A percentile compares a stretch with the other conserved stretches of the same genome.
Conservation (phyloP, 108 stramenopile species). For the Nannochloropsis salina region DNA sequence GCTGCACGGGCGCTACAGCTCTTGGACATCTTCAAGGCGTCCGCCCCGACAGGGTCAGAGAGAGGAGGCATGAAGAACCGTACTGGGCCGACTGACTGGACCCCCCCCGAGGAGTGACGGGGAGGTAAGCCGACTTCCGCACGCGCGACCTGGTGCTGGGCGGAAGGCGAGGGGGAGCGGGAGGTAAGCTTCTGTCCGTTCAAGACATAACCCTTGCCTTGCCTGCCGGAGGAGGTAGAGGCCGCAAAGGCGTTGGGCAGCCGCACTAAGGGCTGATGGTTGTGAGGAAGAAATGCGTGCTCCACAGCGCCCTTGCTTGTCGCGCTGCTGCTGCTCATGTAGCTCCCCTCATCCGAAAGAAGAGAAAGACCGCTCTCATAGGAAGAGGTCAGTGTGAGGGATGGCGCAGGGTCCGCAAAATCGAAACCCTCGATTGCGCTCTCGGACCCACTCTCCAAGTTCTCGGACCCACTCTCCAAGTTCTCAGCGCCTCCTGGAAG, state of each 20-base stretch:
- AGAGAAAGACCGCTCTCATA: neutral
- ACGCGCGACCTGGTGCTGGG: no score
- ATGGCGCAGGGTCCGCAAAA: conserved; percentile 7
- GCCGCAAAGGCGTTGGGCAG: no score
- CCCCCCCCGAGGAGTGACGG: no score
- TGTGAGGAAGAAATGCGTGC: no score
- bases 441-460: neutral
- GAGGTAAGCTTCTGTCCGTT: no score
- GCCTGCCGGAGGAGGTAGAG: no score
- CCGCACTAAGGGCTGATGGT: no score
- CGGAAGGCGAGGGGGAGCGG: no score
- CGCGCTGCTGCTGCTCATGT: neutral
- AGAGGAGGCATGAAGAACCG: conserved; percentile 1
- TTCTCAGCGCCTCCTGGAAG: no score
- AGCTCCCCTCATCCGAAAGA: neutral
- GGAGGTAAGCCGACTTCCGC: no score
- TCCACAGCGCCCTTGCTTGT: neutral
- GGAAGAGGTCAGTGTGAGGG: neutral
- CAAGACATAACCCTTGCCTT: no score
- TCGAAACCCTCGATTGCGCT: neutral
- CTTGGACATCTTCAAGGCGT: neutral
- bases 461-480: no score
- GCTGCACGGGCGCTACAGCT: neutral
- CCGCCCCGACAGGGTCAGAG: neutral
- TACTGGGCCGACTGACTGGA: neutral